phyloP scores from a whole-genome alignment of 2,329 filamentous ascomycete species.

The Akanthomyces uredinophilus region DNA sequence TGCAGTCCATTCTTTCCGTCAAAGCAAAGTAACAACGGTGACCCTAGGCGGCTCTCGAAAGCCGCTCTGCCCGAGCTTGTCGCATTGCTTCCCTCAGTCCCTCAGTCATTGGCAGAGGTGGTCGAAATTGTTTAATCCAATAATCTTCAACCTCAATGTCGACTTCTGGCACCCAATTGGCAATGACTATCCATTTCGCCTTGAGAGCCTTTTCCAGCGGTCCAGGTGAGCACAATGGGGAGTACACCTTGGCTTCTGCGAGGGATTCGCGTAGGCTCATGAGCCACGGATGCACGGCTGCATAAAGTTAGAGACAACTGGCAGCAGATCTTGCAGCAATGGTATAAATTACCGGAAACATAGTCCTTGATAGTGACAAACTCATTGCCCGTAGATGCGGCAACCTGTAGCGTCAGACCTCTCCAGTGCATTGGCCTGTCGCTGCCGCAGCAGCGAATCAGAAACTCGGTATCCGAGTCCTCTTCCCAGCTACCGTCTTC shows the following conservation, averaged over 20 bases:
- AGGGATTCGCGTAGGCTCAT: background rate
- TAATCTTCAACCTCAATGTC: background rate
- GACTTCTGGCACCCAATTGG: background rate
- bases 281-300: background rate
- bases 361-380: slow-evolving; percentile 26
- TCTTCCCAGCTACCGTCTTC: slow-evolving; percentile 23
- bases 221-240: background rate
- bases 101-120: background rate
- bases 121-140: background rate
- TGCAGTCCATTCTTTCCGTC: too few relatives aligned
- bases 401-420: slow-evolving; percentile 20
- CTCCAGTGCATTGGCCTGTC: slow-evolving; percentile 21
- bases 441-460: slow-evolving; percentile 22
- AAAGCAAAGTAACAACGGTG: too few relatives aligned
- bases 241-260: background rate
- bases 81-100: too few relatives aligned
- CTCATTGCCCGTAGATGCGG: slow-evolving; percentile 18
- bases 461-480: slow-evolving; percentile 23
- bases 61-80: too few relatives aligned
- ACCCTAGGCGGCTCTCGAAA: too few relatives aligned
- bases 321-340: background rate
- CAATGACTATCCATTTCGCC: background rate
- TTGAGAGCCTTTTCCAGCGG: background rate
- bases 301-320: background rate
- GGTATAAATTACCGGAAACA: background rate